Evolutionary conservation across 2,329 filamentous ascomycete species (phyloP).

Genomic region (Tolypocladium nubicola): DNA sequence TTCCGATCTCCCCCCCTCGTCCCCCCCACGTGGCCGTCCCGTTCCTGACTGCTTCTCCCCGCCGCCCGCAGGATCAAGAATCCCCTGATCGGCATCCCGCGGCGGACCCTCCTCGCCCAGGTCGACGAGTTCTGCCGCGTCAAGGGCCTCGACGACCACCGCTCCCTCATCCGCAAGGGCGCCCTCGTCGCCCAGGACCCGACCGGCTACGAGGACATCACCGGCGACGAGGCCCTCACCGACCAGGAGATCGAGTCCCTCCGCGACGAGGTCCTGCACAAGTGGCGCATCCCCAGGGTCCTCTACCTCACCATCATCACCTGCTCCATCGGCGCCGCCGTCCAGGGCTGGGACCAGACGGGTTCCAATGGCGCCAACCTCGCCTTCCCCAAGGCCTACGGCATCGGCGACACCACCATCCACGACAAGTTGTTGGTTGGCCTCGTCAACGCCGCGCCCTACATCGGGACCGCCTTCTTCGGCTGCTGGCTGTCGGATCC

Average conservation of each 20-base stretch:
- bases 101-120: slow-evolving; percentile 37
- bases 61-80: slow-evolving; percentile 27
- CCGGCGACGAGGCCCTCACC: slow-evolving; percentile 43
- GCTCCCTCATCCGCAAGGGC: slow-evolving; percentile 52
- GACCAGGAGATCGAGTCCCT: slow-evolving; percentile 50
- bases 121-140: slow-evolving; percentile 52
- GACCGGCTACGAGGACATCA: slow-evolving; percentile 47
- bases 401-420: slow-evolving; percentile 23
- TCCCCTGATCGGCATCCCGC: slow-evolving; percentile 40
- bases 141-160: slow-evolving; percentile 47
- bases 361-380: slow-evolving; percentile 54
- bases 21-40: not conserved
- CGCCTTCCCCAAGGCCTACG: slow-evolving; percentile 45
- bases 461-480: slow-evolving; percentile 35
- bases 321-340: slow-evolving; percentile 60
- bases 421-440: slow-evolving; percentile 44
- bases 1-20: not conserved
- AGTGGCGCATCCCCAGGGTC: slow-evolving; percentile 52
- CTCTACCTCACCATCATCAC: slow-evolving; percentile 58
- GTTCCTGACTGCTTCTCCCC: slow-evolving; percentile 6
- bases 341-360: slow-evolving; percentile 60
- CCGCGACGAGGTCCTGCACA: slow-evolving; percentile 52
- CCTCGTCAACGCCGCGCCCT: slow-evolving; percentile 52
- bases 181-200: slow-evolving; percentile 67
- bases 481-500: slow-evolving; percentile 61